phyloP scores from a whole-genome alignment of 371 early-diverging fungal genomes.

The Mucor lusitanicus region DNA sequence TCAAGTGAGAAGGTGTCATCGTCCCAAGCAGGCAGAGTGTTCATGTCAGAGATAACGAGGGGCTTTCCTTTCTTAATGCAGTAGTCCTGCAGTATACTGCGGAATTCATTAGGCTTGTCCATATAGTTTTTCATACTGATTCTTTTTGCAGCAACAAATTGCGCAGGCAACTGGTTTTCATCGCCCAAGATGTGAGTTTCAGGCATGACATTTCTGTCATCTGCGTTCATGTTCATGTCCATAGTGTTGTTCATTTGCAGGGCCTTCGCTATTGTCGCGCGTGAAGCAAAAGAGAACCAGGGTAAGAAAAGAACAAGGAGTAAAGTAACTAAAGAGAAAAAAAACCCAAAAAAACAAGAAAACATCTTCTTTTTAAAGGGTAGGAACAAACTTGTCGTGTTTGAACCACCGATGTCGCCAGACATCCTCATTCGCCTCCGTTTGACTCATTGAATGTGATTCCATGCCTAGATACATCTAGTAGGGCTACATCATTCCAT shows the following conservation, averaged over 20 bases:
- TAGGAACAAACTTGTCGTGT: neutral
- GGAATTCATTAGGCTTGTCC: neutral
- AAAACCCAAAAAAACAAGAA: neutral
- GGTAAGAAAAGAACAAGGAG: neutral
- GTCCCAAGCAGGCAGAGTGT: slow-evolving; percentile 36
- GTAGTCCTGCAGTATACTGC: slow-evolving; percentile 17
- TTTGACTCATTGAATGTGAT: no score
- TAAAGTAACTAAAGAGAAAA: neutral
- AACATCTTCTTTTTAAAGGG: neutral
- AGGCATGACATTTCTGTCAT: neutral
- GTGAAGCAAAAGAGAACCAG: neutral
- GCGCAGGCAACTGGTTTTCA: neutral
- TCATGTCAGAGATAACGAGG: slow-evolving; percentile 45
- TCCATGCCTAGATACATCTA: no score
- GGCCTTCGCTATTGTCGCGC: neutral
- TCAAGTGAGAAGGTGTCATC: slow-evolving; percentile 33
- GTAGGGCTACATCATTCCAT: no score
- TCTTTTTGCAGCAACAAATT: neutral
- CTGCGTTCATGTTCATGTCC: neutral
- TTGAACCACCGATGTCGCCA: neutral
- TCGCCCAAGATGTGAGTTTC: neutral
- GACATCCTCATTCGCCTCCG: no score
- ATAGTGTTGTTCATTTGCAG: neutral
- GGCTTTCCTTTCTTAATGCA: slow-evolving; percentile 47
- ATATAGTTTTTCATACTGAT: neutral